Conservation (phyloP, 2,329 filamentous ascomycete species). For the Huntiella moniliformis region DNA sequence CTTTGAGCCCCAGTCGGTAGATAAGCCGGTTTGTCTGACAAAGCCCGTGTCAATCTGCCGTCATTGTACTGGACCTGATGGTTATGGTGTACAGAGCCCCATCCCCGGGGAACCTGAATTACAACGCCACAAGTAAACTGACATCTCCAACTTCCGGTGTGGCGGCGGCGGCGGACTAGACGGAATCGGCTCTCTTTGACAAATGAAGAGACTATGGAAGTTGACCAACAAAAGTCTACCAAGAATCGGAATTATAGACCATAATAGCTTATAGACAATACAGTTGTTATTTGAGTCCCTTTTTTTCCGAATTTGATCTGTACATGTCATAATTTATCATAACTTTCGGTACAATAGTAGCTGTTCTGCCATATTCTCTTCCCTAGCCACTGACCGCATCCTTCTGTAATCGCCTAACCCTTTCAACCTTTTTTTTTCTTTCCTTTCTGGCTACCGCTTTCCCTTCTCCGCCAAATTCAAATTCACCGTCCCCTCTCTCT, state of each 20-base stretch:
- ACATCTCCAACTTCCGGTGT: too few relatives aligned
- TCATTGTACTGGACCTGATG: too few relatives aligned
- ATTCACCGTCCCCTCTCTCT: slow-evolving; percentile 16
- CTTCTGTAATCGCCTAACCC: slow-evolving; percentile 6
- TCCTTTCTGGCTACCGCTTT: slow-evolving; percentile 6
- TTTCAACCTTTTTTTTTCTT: slow-evolving; percentile 3
- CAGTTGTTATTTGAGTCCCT: too few relatives aligned
- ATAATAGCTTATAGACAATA: background rate
- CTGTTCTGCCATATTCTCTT: background rate
- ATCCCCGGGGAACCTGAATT: too few relatives aligned
- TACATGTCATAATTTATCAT: too few relatives aligned
- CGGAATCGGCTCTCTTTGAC: background rate
- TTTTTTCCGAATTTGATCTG: too few relatives aligned
- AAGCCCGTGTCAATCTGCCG: too few relatives aligned
- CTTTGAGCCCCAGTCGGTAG: too few relatives aligned
- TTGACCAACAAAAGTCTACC: background rate
- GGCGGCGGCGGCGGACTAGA: too few relatives aligned
- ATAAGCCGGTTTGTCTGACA: too few relatives aligned
- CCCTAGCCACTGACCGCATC: background rate
- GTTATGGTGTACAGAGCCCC: too few relatives aligned
- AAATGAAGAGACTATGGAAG: background rate
- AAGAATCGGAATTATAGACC: background rate
- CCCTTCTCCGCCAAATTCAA: slow-evolving; percentile 5
- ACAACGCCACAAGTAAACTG: too few relatives aligned
- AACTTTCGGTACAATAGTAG: background rate